Evolutionary conservation across 805 yeast genomes (phyloP).

Genomic region (Isabelozyma gotoi): DNA sequence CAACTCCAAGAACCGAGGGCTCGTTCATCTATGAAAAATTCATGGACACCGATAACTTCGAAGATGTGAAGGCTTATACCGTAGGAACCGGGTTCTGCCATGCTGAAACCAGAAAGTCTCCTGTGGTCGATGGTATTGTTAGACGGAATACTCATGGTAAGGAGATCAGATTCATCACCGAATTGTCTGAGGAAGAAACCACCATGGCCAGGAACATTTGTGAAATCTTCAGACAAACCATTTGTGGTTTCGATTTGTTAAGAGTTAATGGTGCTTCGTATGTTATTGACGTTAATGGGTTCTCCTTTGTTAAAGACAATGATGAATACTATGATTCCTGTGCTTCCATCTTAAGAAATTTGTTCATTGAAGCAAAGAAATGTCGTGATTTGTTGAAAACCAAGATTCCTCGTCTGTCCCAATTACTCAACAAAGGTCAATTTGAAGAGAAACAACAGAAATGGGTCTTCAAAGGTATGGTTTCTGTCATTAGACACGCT

Average conservation of each 20-base stretch:
- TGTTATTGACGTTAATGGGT: slow-evolving; percentile 97
- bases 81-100: slow-evolving; percentile 91
- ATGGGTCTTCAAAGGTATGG: slow-evolving; percentile 95
- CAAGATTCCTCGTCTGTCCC: slow-evolving; percentile 32
- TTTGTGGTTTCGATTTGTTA: slow-evolving; percentile 93
- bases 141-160: slow-evolving; percentile 97
- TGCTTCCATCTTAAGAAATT: slow-evolving; percentile 70
- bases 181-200: slow-evolving; percentile 71
- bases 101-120: slow-evolving; percentile 97
- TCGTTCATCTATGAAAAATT: slow-evolving; percentile 90
- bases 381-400: slow-evolving; percentile 39
- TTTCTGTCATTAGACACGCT: slow-evolving; percentile 91
- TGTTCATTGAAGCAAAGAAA: slow-evolving; percentile 59
- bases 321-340: slow-evolving; percentile 80
- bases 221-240: slow-evolving; percentile 79
- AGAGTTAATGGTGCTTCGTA: slow-evolving; percentile 86
- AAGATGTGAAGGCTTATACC: slow-evolving; percentile 97
- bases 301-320: slow-evolving; percentile 95
- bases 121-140: slow-evolving; percentile 99
- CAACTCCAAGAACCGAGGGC: slow-evolving; percentile 80
- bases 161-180: slow-evolving; percentile 88
- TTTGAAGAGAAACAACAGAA: slow-evolving; percentile 73
- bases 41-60: slow-evolving; percentile 97
- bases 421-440: slow-evolving; percentile 34
- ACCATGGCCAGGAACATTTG: slow-evolving; percentile 79